Evolutionary conservation across 495 filamentous ascomycete species (phyloP), one percentile per base, ranked within the genome.

Genomic region (Bryoglossum gracile): DNA sequence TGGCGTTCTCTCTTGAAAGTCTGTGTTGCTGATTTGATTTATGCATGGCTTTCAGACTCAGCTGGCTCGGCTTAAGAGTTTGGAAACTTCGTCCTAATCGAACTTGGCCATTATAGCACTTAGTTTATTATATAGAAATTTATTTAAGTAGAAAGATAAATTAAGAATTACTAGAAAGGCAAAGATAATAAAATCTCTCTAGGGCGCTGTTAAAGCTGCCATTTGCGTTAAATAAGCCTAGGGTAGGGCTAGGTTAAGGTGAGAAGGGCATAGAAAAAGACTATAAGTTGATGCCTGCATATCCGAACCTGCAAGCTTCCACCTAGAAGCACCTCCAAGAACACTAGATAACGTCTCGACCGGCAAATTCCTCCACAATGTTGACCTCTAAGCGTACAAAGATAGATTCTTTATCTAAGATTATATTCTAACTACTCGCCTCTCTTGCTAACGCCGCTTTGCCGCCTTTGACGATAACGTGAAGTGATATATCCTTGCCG

Each of bases 321-420:
- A 8, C 16, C 4, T 19, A 41, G 21, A 41, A 41, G 23, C 16
- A 5, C 21, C 38, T 14, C 14, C 38, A 8, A 41, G 38, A 41
- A 24, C 38, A 41, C 38, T 41, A 41, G 38, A 41, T 14, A 41
- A 14, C 21, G 14, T 14, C 38, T 41, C 38, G 16, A 41, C 38
- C 17, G 23, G 4, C 38, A 19, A 41, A 41, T 41, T 41, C 38
- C 38, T 41, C 38, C 21, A 41, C 38, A 41, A 41, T 19, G 14
- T 41, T 14, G 38, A 41, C 38, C 16, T 41, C 38, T 41, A 19
- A 41, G 21, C 38, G 38, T 23, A 41, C 21, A 41, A 24, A 41
- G 9, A 41, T 41, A 41, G 38, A 11, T 24, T 19, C 38, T 19
- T 41, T 19, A 24, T 14, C 38, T 14, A 41, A 21, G 38, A 41